Percentiles rank a stretch among this genome's conserved stretches.
Evolutionary conservation across 192 early-diverging fungal species (phyloP).

Genomic region (Dispira parvispora): DNA sequence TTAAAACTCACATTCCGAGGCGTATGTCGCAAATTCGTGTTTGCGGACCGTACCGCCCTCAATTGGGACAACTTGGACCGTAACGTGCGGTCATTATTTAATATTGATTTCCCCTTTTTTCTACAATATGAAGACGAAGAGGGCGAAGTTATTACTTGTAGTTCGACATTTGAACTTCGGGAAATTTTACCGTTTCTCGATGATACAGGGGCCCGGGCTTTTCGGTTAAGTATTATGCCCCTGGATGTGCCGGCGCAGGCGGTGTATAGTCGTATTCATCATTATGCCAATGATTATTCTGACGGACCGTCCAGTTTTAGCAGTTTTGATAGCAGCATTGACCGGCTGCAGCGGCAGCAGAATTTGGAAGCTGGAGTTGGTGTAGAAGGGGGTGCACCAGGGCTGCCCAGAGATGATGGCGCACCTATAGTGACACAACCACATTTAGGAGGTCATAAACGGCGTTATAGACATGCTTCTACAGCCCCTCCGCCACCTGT

Average conservation of each 20-base stretch:
- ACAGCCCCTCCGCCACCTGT: background rate
- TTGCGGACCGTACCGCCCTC: background rate
- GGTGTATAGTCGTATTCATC: conserved; percentile 1
- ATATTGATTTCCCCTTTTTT: background rate
- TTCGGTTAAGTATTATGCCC: background rate
- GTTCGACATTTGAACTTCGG: conserved; percentile 7
- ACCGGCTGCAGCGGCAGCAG: background rate
- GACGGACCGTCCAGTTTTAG: conserved; percentile 3
- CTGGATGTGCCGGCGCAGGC: conserved; percentile 6
- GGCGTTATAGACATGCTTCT: background rate
- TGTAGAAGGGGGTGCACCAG: no score
- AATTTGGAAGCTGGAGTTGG: background rate
- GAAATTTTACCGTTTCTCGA: conserved; percentile 6
- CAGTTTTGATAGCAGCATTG: conserved; percentile 3
- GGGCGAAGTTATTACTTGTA: conserved; percentile 7
- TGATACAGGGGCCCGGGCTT: background rate
- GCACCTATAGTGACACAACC: no score
- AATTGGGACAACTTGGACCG: conserved; percentile 8
- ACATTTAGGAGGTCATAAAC: no score
- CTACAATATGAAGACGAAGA: conserved; percentile 9
- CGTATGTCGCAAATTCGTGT: conserved; percentile 7
- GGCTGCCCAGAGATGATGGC: no score
- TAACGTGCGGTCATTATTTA: conserved; percentile 7
- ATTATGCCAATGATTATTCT: background rate
- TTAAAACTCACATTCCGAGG: conserved; percentile 7